Base-by-base conservation (phyloP, 495 filamentous ascomycete species). In the Glutinoglossum americanum region DNA sequence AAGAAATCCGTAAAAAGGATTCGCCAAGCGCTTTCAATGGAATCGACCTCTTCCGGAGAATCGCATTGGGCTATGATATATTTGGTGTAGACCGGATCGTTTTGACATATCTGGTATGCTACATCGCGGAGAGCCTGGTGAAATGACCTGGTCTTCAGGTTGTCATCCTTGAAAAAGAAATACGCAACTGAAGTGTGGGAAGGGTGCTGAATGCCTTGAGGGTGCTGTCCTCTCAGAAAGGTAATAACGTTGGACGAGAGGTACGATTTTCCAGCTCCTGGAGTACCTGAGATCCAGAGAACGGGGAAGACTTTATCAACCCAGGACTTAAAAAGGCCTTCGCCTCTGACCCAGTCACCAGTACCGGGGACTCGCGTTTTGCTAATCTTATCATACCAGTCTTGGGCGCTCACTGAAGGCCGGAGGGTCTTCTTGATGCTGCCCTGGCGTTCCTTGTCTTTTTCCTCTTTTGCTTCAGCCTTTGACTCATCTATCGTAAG, bases 131-230 rank as follows among this genome's bases (percentile, higher is more conserved):
- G 41, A 0, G 66, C 65, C 28, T 64, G 62, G 49, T 69, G 62
- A 21, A 66, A 56, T 0, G 63, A 65, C 25, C 68, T 27, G 3
- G 64, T 66, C 11, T 62, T 56, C 11, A 64, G 64, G 37, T 69
- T 63, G 39, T 70, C 61, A 48, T 65, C 65, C 49, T 64, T 67
- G 64, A 69, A 68, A 59, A 66, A 69, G 59, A 69, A 70, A 37
- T 66, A 70, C 2, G 48, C 68, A 19, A 68, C 56, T 6, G 62
- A 68, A 7, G 28, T 61, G 39, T 26, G 63, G 37, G 27, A 54
- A 48, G 55, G 49, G 55, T 37, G 28, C 48, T 60, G 59, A 41
- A 55, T 56, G 57, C 54, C 57, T 54, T 61, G 60, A 3, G 62
- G 54, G 17, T 60, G 51, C 53, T 28, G 54, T 51, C 49, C 32